A percentile compares a stretch with the other conserved stretches of the same genome.
Evolutionary conservation across 352 stramenopile genomes (phyloP).

Genomic region (Globisporangium paddicum): DNA sequence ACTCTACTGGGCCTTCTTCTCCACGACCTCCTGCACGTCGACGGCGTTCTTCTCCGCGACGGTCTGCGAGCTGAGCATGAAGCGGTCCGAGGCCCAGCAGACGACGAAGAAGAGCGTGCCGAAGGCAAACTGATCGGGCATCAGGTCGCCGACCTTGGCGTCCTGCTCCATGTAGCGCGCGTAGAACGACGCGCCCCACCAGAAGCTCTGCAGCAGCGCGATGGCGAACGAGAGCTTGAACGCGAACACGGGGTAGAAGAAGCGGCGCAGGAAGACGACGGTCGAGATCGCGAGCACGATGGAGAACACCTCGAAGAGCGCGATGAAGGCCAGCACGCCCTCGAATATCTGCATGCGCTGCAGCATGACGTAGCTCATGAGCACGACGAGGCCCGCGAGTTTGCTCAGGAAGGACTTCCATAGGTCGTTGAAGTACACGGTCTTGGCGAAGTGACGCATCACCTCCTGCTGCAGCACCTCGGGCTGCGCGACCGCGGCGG

Average conservation of each 20-base stretch:
- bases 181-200: constrained; percentile 52
- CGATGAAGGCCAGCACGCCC: constrained; percentile 44
- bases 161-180: constrained; percentile 38
- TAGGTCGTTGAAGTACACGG: constrained; percentile 81
- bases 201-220: constrained; percentile 63
- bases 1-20: constrained; percentile 14
- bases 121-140: constrained; percentile 59
- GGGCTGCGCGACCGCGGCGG: constrained; percentile 13
- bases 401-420: constrained; percentile 83
- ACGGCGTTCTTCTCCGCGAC: constrained; percentile 58
- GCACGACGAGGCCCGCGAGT: constrained; percentile 56
- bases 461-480: constrained; percentile 59
- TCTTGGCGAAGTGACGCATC: constrained; percentile 78
- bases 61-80: constrained; percentile 69
- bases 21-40: constrained; percentile 51
- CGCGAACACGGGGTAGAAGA: constrained; percentile 49
- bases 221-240: constrained; percentile 81
- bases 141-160: constrained; percentile 49
- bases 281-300: constrained; percentile 47
- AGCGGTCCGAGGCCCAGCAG: constrained; percentile 75
- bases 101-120: constrained; percentile 71
- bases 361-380: constrained; percentile 60
- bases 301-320: constrained; percentile 60
- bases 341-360: constrained; percentile 51
- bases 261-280: constrained; percentile 61